Percentiles rank a stretch among this genome's conserved stretches.
Conservation (phyloP, 2,329 filamentous ascomycete genomes). For the Apiospora rasikravindrae region DNA sequence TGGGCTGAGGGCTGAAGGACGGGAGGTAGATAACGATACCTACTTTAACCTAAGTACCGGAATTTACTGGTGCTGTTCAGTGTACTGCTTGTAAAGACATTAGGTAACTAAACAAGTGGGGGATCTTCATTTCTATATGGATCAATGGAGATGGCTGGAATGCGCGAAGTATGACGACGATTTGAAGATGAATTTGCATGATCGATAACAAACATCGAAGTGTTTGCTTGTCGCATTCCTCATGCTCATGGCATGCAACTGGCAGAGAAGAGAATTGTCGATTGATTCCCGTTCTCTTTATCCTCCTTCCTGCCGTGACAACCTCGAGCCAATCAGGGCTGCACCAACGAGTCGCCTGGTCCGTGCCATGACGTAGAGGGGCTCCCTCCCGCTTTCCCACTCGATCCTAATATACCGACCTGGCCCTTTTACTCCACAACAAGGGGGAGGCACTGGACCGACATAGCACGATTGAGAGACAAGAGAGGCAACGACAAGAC, state of each 20-base stretch:
- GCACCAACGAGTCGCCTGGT: background rate
- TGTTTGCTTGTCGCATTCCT: background rate
- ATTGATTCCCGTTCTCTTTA: background rate
- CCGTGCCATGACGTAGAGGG: conserved; percentile 17
- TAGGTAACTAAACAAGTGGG: background rate
- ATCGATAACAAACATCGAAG: background rate
- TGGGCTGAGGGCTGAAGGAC: background rate
- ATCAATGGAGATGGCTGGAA: background rate
- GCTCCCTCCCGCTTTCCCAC: background rate
- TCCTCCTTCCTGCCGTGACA: background rate
- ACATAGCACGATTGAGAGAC: conserved; percentile 10
- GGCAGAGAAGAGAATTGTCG: background rate
- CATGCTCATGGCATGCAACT: no score
- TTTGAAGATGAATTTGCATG: background rate
- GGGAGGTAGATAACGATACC: background rate
- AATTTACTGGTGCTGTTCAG: background rate
- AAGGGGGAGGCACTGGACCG: background rate
- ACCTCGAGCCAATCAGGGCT: background rate
- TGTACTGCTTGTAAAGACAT: background rate
- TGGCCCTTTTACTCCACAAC: conserved; percentile 13
- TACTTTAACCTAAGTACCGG: background rate
- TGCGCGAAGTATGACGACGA: background rate
- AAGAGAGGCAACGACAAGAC: background rate
- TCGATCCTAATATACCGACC: background rate
- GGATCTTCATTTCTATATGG: background rate